Evolutionary conservation across 805 yeast species (phyloP), one percentile per base, ranked within the genome.

Genomic region (Cyberlindnera meyerae): DNA sequence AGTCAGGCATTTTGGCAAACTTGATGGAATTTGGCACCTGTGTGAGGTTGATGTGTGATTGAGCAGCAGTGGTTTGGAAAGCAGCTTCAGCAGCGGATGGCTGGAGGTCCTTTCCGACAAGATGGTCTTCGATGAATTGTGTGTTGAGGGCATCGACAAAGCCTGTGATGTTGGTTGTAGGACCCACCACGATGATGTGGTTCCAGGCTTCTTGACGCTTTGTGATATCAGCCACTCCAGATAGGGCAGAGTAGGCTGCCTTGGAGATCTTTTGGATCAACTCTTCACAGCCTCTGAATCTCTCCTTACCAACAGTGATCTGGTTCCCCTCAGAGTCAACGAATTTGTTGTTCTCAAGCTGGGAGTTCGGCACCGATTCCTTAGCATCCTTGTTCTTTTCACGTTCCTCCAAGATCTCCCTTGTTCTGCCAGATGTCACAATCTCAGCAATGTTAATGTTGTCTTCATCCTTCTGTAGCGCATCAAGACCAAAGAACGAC

Each of bases 361-460:
- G 90, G 26, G 73, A 66, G 61, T 90, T 89, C 24, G 73, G 67
- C 1, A 52, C 45, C 44, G 46, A 21, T 40, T 56, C 45, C 52
- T 69, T 66, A 12, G 18, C 32, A 45, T 61, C 57, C 37, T 67
- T 64, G 9, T 20, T 7, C 47, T 63, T 66, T 50, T 79, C 82
- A 43, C 84, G 68, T 54, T 75, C 78, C 46, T 76, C 85, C 37
- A 84, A 57, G 27, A 82, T 69, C 57, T 83, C 88, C 34, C 83
- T 68, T 3, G 88, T 76, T 44, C 80, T 75, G 11, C 79, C 87
- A 43, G 85, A 79, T 2, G 93, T 75, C 11, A 89, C 93, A 48
- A 89, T 77, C 27, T 88, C 86, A 2, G 96, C 96, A 33, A 90
- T 88, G 57, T 90, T 96, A 26, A 87, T 70, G 36, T 87, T 94